Conservation (phyloP, 805 yeast genomes). For the Sugiyamaella lignohabitans region DNA sequence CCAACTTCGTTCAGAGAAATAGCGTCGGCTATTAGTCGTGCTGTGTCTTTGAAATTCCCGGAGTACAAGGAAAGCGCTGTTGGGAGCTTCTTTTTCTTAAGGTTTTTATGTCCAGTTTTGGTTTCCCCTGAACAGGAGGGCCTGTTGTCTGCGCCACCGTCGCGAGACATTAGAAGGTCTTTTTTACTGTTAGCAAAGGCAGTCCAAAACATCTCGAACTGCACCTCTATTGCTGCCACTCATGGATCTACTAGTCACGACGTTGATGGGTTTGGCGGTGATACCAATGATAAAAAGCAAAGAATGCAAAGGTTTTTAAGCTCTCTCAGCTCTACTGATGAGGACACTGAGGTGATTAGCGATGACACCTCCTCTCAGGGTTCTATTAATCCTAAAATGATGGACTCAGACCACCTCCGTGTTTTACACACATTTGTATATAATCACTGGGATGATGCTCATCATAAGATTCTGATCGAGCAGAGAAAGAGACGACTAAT, state of each 20-base stretch:
- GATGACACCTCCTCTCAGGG: conserved; percentile 13
- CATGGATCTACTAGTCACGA: conserved; percentile 3
- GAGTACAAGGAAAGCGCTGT: conserved; percentile 61
- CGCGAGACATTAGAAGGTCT: conserved; percentile 20
- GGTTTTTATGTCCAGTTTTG: conserved; percentile 74
- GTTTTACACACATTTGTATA: conserved; percentile 46
- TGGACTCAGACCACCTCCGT: conserved; percentile 22
- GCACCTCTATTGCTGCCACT: neutral
- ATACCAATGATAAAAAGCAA: neutral
- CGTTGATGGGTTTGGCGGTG: neutral
- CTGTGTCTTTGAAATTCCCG: conserved; percentile 53
- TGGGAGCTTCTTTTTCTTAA: conserved; percentile 73
- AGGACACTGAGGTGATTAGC: conserved; percentile 17
- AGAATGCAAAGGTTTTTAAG: neutral
- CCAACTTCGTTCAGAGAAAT: conserved; percentile 60
- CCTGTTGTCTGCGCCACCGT: conserved; percentile 18
- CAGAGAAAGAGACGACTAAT: conserved; percentile 18
- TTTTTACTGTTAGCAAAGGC: conserved; percentile 26
- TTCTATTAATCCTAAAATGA: conserved; percentile 8
- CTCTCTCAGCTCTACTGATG: conserved; percentile 12
- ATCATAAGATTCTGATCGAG: conserved; percentile 20
- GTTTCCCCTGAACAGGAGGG: conserved; percentile 63
- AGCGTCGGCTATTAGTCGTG: conserved; percentile 52
- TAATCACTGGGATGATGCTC: conserved; percentile 40
- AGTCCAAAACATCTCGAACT: conserved; percentile 28